A percentile compares a stretch with the other conserved stretches of the same genome.
Conservation (phyloP, 1,139 yeast genomes). For the Geotrichum histeridarum region DNA sequence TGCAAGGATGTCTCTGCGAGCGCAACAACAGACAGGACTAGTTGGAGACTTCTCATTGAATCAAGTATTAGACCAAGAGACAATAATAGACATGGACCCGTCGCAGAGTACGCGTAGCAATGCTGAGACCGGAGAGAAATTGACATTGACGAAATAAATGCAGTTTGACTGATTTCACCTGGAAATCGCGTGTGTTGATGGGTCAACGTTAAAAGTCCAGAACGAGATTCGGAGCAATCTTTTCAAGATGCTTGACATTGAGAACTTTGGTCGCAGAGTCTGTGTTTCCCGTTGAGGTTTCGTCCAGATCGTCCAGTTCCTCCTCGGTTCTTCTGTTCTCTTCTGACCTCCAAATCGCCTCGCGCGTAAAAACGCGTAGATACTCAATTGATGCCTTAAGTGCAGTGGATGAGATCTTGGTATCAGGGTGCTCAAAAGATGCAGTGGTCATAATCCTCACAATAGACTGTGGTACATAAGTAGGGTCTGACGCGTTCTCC, state of each 20-base stretch:
- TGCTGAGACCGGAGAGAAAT: too few relatives aligned
- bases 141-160: too few relatives aligned
- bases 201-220: constrained; percentile 4
- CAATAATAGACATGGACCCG: too few relatives aligned
- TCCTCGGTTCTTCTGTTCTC: constrained; percentile 19
- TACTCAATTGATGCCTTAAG: constrained; percentile 31
- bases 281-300: constrained; percentile 23
- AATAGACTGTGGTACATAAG: constrained; percentile 26
- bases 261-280: neutral
- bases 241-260: constrained; percentile 5
- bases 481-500: constrained; percentile 10
- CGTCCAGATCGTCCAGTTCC: constrained; percentile 25
- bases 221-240: constrained; percentile 11
- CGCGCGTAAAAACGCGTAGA: constrained; percentile 33
- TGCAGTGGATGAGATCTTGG: constrained; percentile 28
- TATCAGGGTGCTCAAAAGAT: constrained; percentile 28
- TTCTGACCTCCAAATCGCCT: constrained; percentile 34
- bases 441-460: constrained; percentile 27
- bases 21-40: too few relatives aligned
- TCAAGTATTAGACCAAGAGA: too few relatives aligned
- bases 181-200: too few relatives aligned
- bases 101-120: too few relatives aligned
- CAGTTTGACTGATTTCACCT: too few relatives aligned
- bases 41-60: too few relatives aligned
- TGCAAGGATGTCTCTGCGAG: too few relatives aligned